Evolutionary conservation across 2,329 filamentous ascomycete genomes (phyloP), one percentile per base, ranked within the genome.

Genomic region (Clonostachys byssicola): DNA sequence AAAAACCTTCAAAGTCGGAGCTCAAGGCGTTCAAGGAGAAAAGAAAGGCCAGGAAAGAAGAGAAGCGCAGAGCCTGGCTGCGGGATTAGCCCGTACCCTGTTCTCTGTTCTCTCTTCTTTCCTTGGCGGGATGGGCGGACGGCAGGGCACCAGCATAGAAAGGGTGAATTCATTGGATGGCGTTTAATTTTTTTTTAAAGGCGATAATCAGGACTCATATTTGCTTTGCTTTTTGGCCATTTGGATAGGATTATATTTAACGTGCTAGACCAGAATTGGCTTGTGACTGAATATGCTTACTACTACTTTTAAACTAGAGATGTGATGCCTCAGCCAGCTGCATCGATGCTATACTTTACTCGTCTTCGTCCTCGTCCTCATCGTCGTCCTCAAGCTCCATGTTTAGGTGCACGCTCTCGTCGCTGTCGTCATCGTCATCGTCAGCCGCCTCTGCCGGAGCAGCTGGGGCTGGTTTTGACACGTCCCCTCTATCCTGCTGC

Each of bases 21-120:
- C 71, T 99, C 53, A 92, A 95, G 72, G 83, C 86, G 48, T 96
- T 92, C 71, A 94, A 92, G 68, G 87, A 95, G 66, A 96, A 95
- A 78, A 78, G 91, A 52, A 81, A 84, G 51, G 88, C 88, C 41
- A 90, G 83, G 71, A 97, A 97, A 70, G 91, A 96, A 64, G 91
- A 96, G 73, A 97, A 96, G 72, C 79, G 92, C 51, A 77, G 92
- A 54, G 92, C 91, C 10, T 99, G 94, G 90, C 68, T 97, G 59
- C 77, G 85, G 58, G 92, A 96, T 68, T 96, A 71, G 85, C 20
- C 17, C 43, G 16, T 17, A 34, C 30, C 36, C 14, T 23, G 20
- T 36, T n/a, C 18, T 39, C 36, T 40, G 16, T 7, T 5, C 35
- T 40, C 13, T 45, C 17, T 10, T 45, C 36, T 12, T 44, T 34